These are phyloP conservation scores for Pleurotus platypus DNA, from an alignment of 768 basidiomycete genomes.

Conservation along the genomic window DNA sequence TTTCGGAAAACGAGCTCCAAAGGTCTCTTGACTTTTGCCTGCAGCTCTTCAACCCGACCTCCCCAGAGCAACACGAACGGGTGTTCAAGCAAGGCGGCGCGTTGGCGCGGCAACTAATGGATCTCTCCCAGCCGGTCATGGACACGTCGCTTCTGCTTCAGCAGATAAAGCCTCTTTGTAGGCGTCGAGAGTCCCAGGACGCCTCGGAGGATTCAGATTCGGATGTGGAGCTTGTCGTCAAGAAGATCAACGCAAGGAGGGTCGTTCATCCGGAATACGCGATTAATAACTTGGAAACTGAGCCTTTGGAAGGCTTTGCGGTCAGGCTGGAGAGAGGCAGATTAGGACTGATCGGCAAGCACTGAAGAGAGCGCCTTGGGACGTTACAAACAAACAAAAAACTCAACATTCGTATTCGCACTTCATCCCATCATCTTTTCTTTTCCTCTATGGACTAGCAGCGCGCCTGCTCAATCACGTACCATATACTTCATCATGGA, in stretches of 20 bases:
- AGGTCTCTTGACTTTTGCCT: conserved; percentile 76
- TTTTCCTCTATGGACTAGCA: background rate
- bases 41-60: conserved; percentile 66
- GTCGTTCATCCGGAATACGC: conserved; percentile 67
- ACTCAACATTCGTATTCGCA: background rate
- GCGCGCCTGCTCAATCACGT: background rate
- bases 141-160: conserved; percentile 38
- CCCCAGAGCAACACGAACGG: conserved; percentile 54
- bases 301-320: conserved; percentile 56
- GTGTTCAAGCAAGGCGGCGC: conserved; percentile 16
- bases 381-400: too few relatives aligned
- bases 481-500: too few relatives aligned
- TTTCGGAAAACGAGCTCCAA: conserved; percentile 73
- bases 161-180: conserved; percentile 23
- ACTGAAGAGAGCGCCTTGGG: background rate
- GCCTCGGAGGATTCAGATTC: conserved; percentile 25
- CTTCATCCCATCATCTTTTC: background rate
- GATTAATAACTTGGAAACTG: conserved; percentile 66
- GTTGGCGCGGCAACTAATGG: conserved; percentile 37
- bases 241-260: conserved; percentile 68
- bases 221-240: conserved; percentile 52
- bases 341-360: conserved; percentile 43
- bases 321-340: conserved; percentile 52
- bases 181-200: background rate
- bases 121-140: conserved; percentile 47